Base-by-base conservation (phyloP, 2,329 filamentous ascomycete species). In the Dichotomopilus funicola region DNA sequence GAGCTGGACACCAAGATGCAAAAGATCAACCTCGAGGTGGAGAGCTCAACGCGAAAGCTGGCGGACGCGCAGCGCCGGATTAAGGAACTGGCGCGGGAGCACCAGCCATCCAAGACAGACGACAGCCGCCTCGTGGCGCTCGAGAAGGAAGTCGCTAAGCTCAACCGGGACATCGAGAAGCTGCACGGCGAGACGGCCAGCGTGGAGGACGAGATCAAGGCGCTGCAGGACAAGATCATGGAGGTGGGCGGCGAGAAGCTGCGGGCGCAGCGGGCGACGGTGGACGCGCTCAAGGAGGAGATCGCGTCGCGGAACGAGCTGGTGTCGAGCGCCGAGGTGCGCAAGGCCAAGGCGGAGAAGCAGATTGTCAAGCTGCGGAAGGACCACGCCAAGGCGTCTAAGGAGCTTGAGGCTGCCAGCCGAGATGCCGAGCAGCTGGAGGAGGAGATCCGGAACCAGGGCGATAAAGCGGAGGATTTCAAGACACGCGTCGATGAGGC, bases 181-280 rank as follows among this genome's bases (percentile, higher is more conserved):
- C 79, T 99, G 8, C 89, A 85, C 59, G 78, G 82, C 8, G 90
- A 97, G 71, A 96, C 88, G n/a, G 83, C 88, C 1, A 94, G 86
- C 46, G 85, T 96, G 7, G 94, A 99, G 68, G 85, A 86, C 33
- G 94, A 97, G 71, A 97, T 99, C 72, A 92, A 95, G 72, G 80
- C 80, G 19, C 78, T 99, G 1, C 92, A 99, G 68, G 87, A 94
- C 78, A 95, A 91, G 77, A 99, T 99, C 66, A 97, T 99, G 94
- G 87, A 96, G 71, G 87, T 96, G 60, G 94, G 94, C 67, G 94
- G 94, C 72, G 91, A 97, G 66, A 91, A 89, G 72, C 83, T 99
- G 13, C 86, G 94, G 54, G 82, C 86, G 13, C 92, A 99, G 69
- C 91, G 94, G 64, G 85, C 89, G 59, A 95, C 88, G 75, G 91